Evolutionary conservation across 371 early-diverging fungal genomes (phyloP), one percentile per base, ranked within the genome.

Genomic region (Blastocladiella emersonii): DNA sequence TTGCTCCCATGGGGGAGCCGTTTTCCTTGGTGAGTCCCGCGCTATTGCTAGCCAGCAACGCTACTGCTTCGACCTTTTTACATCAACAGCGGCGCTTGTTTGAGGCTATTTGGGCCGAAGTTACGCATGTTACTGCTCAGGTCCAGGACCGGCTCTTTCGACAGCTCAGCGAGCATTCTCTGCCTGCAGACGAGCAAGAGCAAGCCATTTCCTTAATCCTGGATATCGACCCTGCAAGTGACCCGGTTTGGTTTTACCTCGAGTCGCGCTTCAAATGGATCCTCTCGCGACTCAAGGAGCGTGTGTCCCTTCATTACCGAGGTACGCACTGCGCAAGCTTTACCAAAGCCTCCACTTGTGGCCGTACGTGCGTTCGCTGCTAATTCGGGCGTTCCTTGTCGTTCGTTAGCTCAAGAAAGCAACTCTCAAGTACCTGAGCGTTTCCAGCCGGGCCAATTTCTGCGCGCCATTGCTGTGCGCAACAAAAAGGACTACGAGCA

Each of bases 101-200:
- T 76, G 93, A 91, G 55, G 86, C 88, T 64, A 89, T 97, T 32
- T 97, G 98, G 98, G 74, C 73, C 0, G 93, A 94, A 69, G 94
- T 93, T 25, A 87, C 86, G 62, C 79, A 85, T 43, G 90, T 91
- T 65, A 85, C 93, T 3, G 80, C 76, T 2, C 79, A 80, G 55
- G 71, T 93, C 12, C 78, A 86, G 45, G 79, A 78, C 32, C 79
- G 85, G 23, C 71, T 97, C 63, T 83, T 88, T 53, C 70, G 76
- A 56, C 84, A 88, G 71, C 69, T 97, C 64, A 80, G 80, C 5
- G 87, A 91, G 64, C 82, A 88, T 15, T 87, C 85, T 81, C 69
- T 83, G 34, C 78, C 90, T 23, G 80, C 93, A 75, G 93, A 93
- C 36, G 85, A 83, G 45, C 98, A 95, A 69, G 94, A 95, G 72